Evolutionary conservation across 2,329 filamentous ascomycete species (phyloP).

Genomic region (Arthrobotrys sphaeroides): DNA sequence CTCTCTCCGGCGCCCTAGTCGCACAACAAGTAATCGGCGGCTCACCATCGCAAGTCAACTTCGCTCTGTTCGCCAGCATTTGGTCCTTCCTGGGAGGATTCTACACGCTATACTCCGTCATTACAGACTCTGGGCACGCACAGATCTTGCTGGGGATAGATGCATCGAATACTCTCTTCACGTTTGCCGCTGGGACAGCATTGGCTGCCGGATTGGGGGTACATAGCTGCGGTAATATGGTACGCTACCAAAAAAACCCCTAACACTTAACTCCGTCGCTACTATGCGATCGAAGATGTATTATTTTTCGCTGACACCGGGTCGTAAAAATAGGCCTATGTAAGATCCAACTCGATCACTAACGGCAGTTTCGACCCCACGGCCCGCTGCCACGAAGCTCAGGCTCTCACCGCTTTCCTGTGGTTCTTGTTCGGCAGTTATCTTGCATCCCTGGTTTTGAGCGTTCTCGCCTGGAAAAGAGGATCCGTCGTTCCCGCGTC

Average conservation of each 20-base stretch:
- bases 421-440: slow-evolving; percentile 66
- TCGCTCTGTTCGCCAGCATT: slow-evolving; percentile 64
- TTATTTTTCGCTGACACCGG: no score
- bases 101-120: slow-evolving; percentile 63
- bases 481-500: slow-evolving; percentile 59
- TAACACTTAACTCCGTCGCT: no score
- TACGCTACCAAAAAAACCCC: slow-evolving; percentile 58
- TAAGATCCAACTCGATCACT: slow-evolving; percentile 53
- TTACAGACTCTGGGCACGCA: slow-evolving; percentile 59
- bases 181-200: slow-evolving; percentile 64
- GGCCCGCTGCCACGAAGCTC: slow-evolving; percentile 64
- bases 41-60: slow-evolving; percentile 69
- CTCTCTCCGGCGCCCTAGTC: slow-evolving; percentile 56
- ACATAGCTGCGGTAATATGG: slow-evolving; percentile 64
- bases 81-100: slow-evolving; percentile 64
- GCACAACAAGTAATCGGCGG: slow-evolving; percentile 63
- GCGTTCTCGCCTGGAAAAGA: slow-evolving; percentile 61
- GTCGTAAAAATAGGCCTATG: slow-evolving; percentile 60
- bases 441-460: slow-evolving; percentile 57
- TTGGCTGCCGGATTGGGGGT: slow-evolving; percentile 64
- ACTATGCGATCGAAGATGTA: no score
- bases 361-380: slow-evolving; percentile 28
- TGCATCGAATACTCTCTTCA: slow-evolving; percentile 64
- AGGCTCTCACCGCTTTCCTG: slow-evolving; percentile 66
- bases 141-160: slow-evolving; percentile 64